These are phyloP conservation scores for Ceratocystis cubensis DNA, from an alignment of 2,329 filamentous ascomycete genomes.

Conservation along the genomic window DNA sequence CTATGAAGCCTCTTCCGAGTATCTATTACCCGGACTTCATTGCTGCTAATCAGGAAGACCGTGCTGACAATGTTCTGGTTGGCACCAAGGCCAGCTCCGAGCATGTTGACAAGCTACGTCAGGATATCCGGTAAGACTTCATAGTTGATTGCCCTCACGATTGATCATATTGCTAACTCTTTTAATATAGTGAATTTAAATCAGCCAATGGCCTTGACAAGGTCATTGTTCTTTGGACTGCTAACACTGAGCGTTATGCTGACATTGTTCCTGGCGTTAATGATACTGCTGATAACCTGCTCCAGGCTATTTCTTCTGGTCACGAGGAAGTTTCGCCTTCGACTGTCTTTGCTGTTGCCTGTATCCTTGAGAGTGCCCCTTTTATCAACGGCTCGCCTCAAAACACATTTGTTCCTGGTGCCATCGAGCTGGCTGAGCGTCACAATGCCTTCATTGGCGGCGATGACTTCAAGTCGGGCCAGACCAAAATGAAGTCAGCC, in stretches of 20 bases:
- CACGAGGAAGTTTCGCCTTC: constrained; percentile 90
- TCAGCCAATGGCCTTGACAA: constrained; percentile 72
- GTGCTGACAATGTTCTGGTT: constrained; percentile 78
- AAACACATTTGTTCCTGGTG: constrained; percentile 96
- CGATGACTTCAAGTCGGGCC: constrained; percentile 98
- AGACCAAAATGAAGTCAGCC: constrained; percentile 99
- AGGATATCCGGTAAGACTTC: constrained; percentile 54
- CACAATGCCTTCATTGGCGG: constrained; percentile 86
- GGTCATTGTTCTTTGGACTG: constrained; percentile 95
- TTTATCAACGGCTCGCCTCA: constrained; percentile 99
- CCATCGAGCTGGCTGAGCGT: constrained; percentile 75
- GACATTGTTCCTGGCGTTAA: constrained; percentile 82
- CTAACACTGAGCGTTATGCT: constrained; percentile 95
- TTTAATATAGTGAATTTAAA: constrained; percentile 64
- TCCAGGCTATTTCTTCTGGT: constrained; percentile 73
- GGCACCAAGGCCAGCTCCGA: constrained; percentile 73
- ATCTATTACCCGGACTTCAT: constrained; percentile 99
- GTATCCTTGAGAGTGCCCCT: constrained; percentile 74
- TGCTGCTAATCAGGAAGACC: constrained; percentile 92
- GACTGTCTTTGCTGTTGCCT: constrained; percentile 89
- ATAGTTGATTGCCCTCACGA: background rate
- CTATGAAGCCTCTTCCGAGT: constrained; percentile 78
- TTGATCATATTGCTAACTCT: background rate
- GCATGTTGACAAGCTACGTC: constrained; percentile 84
- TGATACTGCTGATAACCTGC: constrained; percentile 87